These are phyloP conservation scores for Trapa incisa DNA, from an alignment of 345 rosid genomes.

Conservation along the genomic window DNA sequence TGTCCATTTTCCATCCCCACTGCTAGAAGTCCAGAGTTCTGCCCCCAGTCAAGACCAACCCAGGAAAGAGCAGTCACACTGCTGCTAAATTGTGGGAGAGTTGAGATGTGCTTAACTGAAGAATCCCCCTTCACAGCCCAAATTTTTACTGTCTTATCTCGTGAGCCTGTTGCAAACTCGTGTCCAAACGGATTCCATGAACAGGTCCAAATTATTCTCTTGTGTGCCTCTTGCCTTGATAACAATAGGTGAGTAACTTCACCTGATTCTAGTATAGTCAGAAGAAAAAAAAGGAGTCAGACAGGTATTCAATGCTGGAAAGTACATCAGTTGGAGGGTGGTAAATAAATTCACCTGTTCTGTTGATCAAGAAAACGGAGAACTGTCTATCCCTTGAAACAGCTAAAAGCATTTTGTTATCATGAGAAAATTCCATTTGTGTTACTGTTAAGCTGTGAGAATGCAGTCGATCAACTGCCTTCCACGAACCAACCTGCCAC, in stretches of 20 bases:
- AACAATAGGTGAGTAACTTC: slow-evolving; percentile 42
- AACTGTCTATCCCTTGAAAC: slow-evolving; percentile 95
- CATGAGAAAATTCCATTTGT: slow-evolving; percentile 71
- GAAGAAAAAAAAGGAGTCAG: neutral
- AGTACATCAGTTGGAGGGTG: neutral
- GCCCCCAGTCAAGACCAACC: slow-evolving; percentile 46
- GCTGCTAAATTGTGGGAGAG: slow-evolving; percentile 56
- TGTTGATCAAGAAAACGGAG: slow-evolving; percentile 57
- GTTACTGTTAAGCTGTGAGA: slow-evolving; percentile 94
- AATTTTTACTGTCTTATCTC: slow-evolving; percentile 88
- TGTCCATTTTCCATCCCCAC: slow-evolving; percentile 80
- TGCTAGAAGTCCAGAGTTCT: slow-evolving; percentile 43
- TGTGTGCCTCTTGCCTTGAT: slow-evolving; percentile 76
- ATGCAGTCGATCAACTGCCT: slow-evolving; percentile 68
- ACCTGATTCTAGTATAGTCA: slow-evolving; percentile 20
- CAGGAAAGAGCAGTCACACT: slow-evolving; percentile 83
- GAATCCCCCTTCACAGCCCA: slow-evolving; percentile 48
- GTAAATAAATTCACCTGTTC: slow-evolving; percentile 30
- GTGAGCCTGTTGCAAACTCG: slow-evolving; percentile 84
- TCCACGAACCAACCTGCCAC: slow-evolving; percentile 97
- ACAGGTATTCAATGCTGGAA: neutral
- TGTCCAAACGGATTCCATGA: slow-evolving; percentile 89
- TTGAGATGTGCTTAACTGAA: slow-evolving; percentile 35
- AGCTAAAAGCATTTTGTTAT: slow-evolving; percentile 62
- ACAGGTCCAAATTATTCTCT: slow-evolving; percentile 97